Evolutionary conservation across 163 green algal species (phyloP), one percentile per base, ranked within the genome.

Genomic region (Chlorella variabilis): DNA sequence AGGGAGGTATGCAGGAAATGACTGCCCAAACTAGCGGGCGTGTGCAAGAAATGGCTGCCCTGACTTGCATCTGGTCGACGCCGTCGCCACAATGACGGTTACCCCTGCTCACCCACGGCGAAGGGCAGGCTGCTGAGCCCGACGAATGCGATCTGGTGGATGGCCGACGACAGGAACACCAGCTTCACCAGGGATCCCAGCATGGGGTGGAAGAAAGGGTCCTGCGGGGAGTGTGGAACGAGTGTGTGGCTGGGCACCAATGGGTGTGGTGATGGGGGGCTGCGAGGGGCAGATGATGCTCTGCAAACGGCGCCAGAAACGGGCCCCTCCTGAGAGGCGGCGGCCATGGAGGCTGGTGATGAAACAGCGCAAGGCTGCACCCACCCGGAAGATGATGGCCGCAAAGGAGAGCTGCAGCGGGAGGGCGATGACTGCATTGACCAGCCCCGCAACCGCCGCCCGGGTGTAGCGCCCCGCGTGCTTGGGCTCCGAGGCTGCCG

Each of bases 71-170:
- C n/a, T n/a, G n/a, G n/a, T n/a, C n/a, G n/a, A n/a, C n/a, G n/a
- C n/a, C n/a, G n/a, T n/a, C n/a, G n/a, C n/a, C n/a, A n/a, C n/a
- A n/a, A n/a, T n/a, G n/a, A n/a, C n/a, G n/a, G n/a, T n/a, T n/a
- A n/a, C n/a, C n/a, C n/a, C 27, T 20, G 4, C 75, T 92, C 89
- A 23, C 91, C 91, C 25, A 98, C 89, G 6, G 94, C 94, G 86
- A 93, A 97, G 0, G 91, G 91, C 78, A 97, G 84, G 20, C 58
- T 88, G 86, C 85, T 93, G 56, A 86, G 78, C 0, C 86, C 1
- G 3, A 82, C 88, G 54, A 97, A 96, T 0, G 94, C 81, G 2
- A 89, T 33, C 80, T 97, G 93, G 83, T 97, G 93, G 8, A 97
- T 33, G 23, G 89, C 92, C 20, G 82, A 88, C 13, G 84, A 87